Evolutionary conservation across 768 basidiomycete genomes (phyloP).

Genomic region (Rhizopogon sp.): DNA sequence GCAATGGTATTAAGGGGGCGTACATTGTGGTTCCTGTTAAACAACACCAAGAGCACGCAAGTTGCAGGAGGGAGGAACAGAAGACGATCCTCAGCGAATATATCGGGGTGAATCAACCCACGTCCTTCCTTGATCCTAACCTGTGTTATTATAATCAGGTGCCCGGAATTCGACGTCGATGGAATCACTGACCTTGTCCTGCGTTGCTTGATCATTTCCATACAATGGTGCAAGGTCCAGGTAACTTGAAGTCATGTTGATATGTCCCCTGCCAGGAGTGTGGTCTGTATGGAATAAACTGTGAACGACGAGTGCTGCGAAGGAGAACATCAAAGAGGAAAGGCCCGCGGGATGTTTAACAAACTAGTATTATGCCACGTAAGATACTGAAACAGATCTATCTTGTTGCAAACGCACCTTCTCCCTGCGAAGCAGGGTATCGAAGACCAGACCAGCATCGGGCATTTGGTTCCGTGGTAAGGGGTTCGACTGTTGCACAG

Average conservation of each 20-base stretch:
- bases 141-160: no score
- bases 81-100: slow-evolving; percentile 75
- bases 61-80: slow-evolving; percentile 76
- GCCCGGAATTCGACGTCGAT: no score
- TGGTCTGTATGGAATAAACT: slow-evolving; percentile 85
- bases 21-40: slow-evolving; percentile 87
- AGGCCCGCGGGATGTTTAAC: slow-evolving; percentile 73
- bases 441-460: slow-evolving; percentile 77
- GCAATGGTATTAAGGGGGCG: slow-evolving; percentile 17
- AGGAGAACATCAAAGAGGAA: slow-evolving; percentile 76
- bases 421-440: slow-evolving; percentile 70
- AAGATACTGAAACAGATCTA: neutral
- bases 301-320: slow-evolving; percentile 80
- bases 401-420: slow-evolving; percentile 35
- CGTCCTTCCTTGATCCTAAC: slow-evolving; percentile 48
- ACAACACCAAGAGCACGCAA: slow-evolving; percentile 66
- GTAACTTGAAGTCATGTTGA: slow-evolving; percentile 85
- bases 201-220: slow-evolving; percentile 60
- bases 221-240: slow-evolving; percentile 83
- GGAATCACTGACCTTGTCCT: slow-evolving; percentile 40
- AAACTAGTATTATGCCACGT: slow-evolving; percentile 42
- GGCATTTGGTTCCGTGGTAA: slow-evolving; percentile 67
- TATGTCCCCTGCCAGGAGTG: slow-evolving; percentile 38
- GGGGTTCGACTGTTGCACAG: slow-evolving; percentile 66
- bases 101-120: slow-evolving; percentile 63